Evolutionary conservation across 129 eudicot genomes (phyloP), one percentile per base, ranked within the genome.

Genomic region (Ambrosia trifida): DNA sequence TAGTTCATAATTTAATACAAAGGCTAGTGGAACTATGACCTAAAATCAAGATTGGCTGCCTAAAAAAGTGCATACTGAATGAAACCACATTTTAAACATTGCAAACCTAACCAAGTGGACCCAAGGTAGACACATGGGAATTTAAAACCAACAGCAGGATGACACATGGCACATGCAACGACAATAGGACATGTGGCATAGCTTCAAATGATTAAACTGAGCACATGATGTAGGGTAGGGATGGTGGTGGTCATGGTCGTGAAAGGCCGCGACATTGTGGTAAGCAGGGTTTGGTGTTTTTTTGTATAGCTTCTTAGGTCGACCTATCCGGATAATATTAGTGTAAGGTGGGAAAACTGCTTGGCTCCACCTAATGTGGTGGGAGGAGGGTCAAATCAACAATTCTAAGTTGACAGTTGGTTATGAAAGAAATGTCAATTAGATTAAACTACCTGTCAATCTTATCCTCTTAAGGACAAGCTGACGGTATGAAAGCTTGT

Each of bases 101-200:
- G 81, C 68, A 76, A 47, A 68, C 77, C 72, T 78, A 62, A 70
- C 63, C 44, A 51, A 50, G 68, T 66, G 67, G 79, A 57, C 47
- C 44, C 41, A 32, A 74, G 49, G 68, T 36, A 46, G 16, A 53
- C 64, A 40, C 52, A 8, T 24, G 49, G 17, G 13, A 46, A 59
- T 28, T 38, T 19, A 63, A 51, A 24, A 50, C 78, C 71, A 64
- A 64, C 17, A 19, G 79, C 57, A 74, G 52, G 46, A 11, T 62
- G 63, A 56, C 70, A 73, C 18, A 13, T 73, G 77, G 77, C 61
- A 72, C 19, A 69, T 35, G 49, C 64, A 33, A 69, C 52, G 49
- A 51, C 3, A 69, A 69, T 36, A 35, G 3, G 74, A 10, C 74
- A 52, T 69, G 35, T 69, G 16, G 43, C 74, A 36, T 7, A 40